Evolutionary conservation across 495 filamentous ascomycete species (phyloP).

Genomic region (Massariosphaeria phaeospora): DNA sequence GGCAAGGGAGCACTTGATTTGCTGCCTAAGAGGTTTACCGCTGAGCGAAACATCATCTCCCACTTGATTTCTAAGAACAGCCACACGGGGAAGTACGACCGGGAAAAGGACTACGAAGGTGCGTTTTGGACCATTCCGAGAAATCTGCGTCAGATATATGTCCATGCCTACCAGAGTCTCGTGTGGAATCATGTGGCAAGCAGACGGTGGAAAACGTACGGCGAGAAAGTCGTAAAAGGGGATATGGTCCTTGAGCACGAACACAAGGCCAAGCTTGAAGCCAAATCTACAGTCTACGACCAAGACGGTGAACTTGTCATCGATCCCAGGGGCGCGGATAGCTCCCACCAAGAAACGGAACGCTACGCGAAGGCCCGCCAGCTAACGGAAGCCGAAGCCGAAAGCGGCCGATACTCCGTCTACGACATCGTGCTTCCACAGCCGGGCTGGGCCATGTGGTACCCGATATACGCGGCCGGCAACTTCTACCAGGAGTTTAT

Average conservation of each 20-base stretch:
- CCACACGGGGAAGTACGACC: slow-evolving; percentile 23
- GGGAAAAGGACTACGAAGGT: slow-evolving; percentile 63
- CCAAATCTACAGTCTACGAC: no score
- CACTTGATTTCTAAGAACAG: slow-evolving; percentile 51
- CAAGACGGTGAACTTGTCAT: slow-evolving; percentile 66
- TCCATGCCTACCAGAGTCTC: slow-evolving; percentile 90
- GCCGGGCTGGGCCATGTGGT: slow-evolving; percentile 83
- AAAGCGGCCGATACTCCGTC: slow-evolving; percentile 70
- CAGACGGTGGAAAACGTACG: slow-evolving; percentile 70
- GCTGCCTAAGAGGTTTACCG: slow-evolving; percentile 76
- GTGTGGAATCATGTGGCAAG: slow-evolving; percentile 86
- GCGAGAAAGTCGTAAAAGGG: slow-evolving; percentile 67
- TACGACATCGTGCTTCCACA: slow-evolving; percentile 93
- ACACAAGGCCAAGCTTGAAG: slow-evolving; percentile 45
- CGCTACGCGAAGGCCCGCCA: slow-evolving; percentile 67
- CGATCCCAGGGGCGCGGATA: slow-evolving; percentile 53
- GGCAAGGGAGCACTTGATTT: slow-evolving; percentile 54
- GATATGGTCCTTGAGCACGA: slow-evolving; percentile 74
- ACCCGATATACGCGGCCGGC: slow-evolving; percentile 76
- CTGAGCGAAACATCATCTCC: slow-evolving; percentile 71
- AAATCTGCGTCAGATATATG: slow-evolving; percentile 83
- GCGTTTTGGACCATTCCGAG: slow-evolving; percentile 72
- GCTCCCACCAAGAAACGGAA: slow-evolving; percentile 51
- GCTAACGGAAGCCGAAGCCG: slow-evolving; percentile 71
- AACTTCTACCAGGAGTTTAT: slow-evolving; percentile 80